Conservation (phyloP, 2,329 filamentous ascomycete species). For the Lasiodiplodia sp. region DNA sequence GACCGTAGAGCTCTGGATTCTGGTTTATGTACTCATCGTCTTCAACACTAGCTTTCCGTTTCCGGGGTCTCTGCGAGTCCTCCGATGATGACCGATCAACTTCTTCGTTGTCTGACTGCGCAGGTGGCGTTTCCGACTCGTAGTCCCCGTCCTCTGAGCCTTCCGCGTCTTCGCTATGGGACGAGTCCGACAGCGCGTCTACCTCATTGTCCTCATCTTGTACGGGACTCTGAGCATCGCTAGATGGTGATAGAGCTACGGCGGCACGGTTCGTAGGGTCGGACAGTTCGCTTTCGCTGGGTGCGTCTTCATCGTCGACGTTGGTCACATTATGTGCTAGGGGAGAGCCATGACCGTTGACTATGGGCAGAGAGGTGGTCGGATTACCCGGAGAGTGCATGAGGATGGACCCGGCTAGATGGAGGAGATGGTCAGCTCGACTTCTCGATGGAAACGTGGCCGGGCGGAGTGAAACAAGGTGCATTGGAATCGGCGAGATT, state of each 20-base stretch:
- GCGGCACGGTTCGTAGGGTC: conserved; percentile 68
- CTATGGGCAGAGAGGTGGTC: conserved; percentile 68
- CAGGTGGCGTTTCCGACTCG: conserved; percentile 67
- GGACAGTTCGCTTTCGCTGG: conserved; percentile 78
- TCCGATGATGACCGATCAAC: conserved; percentile 72
- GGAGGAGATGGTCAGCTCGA: conserved; percentile 52
- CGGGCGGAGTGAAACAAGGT: conserved; percentile 43
- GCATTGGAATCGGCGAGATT: conserved; percentile 44
- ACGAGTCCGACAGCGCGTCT: conserved; percentile 54
- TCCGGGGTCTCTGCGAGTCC: conserved; percentile 69
- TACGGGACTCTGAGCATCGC: conserved; percentile 50
- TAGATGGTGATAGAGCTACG: conserved; percentile 46
- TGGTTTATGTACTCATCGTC: conserved; percentile 86
- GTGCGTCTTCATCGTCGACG: conserved; percentile 57
- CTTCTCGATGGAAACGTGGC: conserved; percentile 43
- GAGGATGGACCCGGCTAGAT: conserved; percentile 67
- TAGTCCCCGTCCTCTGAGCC: conserved; percentile 72
- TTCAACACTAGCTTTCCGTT: conserved; percentile 70
- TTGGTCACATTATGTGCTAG: conserved; percentile 56
- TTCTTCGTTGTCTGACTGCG: conserved; percentile 56
- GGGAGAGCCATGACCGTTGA: conserved; percentile 71
- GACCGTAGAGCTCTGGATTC: conserved; percentile 93
- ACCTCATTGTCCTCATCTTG: conserved; percentile 54
- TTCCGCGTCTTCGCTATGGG: conserved; percentile 58
- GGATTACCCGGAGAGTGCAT: conserved; percentile 68